Conservation (phyloP, 192 early-diverging fungal species). For the Coemansia sp. region DNA sequence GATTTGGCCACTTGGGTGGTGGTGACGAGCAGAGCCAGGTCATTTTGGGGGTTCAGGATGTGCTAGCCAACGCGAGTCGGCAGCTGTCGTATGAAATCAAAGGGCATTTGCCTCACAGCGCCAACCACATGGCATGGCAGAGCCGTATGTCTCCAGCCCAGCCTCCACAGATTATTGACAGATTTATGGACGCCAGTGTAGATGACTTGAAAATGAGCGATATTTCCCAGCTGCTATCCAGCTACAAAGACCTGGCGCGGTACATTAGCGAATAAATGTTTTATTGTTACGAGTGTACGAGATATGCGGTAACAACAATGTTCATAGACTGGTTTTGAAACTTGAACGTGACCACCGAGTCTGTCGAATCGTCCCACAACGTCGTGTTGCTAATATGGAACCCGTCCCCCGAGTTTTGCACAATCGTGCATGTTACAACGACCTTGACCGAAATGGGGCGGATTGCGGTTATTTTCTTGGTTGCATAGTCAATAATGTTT, state of each 20-base stretch:
- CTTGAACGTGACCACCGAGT: conserved; percentile 25
- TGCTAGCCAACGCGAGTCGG: conserved; percentile 30
- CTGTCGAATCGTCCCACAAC: conserved; percentile 30
- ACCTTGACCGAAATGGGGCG: conserved; percentile 18
- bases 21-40: conserved; percentile 5
- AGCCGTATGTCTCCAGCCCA: background rate
- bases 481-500: conserved; percentile 44
- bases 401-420: conserved; percentile 40
- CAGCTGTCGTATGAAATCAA: conserved; percentile 45
- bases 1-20: background rate
- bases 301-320: conserved; percentile 33
- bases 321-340: conserved; percentile 31
- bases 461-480: conserved; percentile 30
- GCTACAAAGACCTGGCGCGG: conserved; percentile 44
- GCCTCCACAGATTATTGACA: conserved; percentile 6
- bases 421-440: conserved; percentile 41
- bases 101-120: conserved; percentile 29
- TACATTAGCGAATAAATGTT: conserved; percentile 21
- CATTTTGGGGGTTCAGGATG: conserved; percentile 24
- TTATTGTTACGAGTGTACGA: conserved; percentile 13
- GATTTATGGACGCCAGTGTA: conserved; percentile 13
- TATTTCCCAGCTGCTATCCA: conserved; percentile 30
- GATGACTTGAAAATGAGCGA: conserved; percentile 38
- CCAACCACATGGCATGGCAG: background rate
- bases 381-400: conserved; percentile 34